Conservation (phyloP, 2,329 filamentous ascomycete genomes). For the Nothopassalora personata region DNA sequence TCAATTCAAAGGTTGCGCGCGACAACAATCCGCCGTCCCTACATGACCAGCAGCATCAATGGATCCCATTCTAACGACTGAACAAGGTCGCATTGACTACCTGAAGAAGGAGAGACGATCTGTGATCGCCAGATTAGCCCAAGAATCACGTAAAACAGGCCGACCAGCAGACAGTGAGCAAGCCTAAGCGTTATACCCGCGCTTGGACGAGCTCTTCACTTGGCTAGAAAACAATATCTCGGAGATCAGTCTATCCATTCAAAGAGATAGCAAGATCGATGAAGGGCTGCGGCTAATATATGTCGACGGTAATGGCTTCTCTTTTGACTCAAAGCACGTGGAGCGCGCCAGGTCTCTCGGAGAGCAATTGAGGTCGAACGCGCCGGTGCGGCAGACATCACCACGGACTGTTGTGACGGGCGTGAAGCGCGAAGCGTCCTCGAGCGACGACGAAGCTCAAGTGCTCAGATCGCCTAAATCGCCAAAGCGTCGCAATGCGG, state of each 20-base stretch:
- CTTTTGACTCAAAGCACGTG: constrained; percentile 11
- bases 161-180: not conserved
- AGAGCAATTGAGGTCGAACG: constrained; percentile 15
- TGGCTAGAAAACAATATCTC: constrained; percentile 14
- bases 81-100: not conserved
- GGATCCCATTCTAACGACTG: not conserved
- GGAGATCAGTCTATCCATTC: constrained; percentile 18
- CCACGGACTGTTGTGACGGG: not conserved
- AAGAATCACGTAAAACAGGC: not conserved
- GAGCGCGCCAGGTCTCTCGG: constrained; percentile 14
- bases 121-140: not conserved
- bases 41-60: not conserved
- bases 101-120: not conserved
- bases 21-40: no score
- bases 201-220: constrained; percentile 16
- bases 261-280: constrained; percentile 12
- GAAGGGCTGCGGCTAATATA: constrained; percentile 14
- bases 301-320: constrained; percentile 3
- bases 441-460: not conserved
- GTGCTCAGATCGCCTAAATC: not conserved
- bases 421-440: not conserved
- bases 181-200: constrained; percentile 6
- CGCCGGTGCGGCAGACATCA: not conserved
- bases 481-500: not conserved
- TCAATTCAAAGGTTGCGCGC: no score